Conservation (phyloP, 2,329 filamentous ascomycete genomes). For the Rhytidhysteron rufulum region DNA sequence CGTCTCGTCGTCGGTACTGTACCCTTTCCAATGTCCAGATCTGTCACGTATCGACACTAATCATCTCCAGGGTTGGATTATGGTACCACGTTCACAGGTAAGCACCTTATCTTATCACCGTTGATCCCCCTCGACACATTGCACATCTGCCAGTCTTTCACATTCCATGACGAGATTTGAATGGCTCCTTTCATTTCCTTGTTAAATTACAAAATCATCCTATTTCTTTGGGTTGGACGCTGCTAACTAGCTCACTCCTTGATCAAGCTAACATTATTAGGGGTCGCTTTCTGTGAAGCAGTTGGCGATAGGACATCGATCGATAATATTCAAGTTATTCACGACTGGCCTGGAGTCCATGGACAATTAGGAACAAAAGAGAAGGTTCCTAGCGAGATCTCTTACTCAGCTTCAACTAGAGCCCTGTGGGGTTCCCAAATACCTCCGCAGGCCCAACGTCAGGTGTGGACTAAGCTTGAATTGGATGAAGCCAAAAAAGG, state of each 20-base stretch:
- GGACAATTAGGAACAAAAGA: slow-evolving; percentile 23
- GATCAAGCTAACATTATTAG: slow-evolving; percentile 7
- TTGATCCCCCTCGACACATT: no score
- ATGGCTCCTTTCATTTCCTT: no score
- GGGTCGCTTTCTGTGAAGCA: slow-evolving; percentile 28
- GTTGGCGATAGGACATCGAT: slow-evolving; percentile 6
- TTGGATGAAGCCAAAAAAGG: slow-evolving; percentile 15
- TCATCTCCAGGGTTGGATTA: slow-evolving; percentile 14
- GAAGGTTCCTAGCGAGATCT: slow-evolving; percentile 24
- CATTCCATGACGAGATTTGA: no score
- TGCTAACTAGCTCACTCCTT: no score
- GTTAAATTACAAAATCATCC: no score
- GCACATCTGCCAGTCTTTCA: no score
- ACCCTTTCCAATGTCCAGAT: background rate
- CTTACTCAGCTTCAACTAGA: slow-evolving; percentile 8
- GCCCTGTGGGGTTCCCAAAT: slow-evolving; percentile 15
- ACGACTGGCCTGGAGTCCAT: slow-evolving; percentile 21
- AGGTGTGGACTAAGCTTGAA: slow-evolving; percentile 31
- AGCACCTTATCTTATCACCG: background rate
- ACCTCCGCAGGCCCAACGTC: slow-evolving; percentile 14
- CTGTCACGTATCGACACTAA: background rate
- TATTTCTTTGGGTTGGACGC: no score
- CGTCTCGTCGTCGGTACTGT: slow-evolving; percentile 10
- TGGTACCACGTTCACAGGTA: slow-evolving; percentile 20
- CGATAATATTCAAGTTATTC: slow-evolving; percentile 19